These are phyloP conservation scores for Lachnellula arida DNA, from an alignment of 2,329 filamentous ascomycete genomes.

Conservation along the genomic window DNA sequence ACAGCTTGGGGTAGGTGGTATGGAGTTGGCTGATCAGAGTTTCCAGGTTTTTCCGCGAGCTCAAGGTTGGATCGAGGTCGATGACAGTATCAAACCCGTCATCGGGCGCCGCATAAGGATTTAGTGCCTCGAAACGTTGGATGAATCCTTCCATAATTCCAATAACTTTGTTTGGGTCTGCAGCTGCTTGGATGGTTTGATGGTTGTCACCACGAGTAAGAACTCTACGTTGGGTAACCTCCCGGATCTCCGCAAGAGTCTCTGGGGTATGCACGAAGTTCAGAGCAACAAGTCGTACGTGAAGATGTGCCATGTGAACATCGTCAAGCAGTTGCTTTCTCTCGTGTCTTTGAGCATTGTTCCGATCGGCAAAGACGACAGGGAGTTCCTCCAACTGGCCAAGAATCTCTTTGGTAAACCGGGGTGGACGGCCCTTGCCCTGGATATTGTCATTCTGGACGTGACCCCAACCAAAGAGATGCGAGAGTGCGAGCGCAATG, in stretches of 20 bases:
- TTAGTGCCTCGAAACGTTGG: conserved; percentile 73
- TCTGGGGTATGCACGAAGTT: conserved; percentile 75
- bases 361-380: conserved; percentile 86
- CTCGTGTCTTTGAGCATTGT: conserved; percentile 87
- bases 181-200: conserved; percentile 89
- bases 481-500: conserved; percentile 71
- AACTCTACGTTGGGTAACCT: conserved; percentile 73
- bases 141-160: conserved; percentile 96
- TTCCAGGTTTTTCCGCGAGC: conserved; percentile 84
- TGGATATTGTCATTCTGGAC: conserved; percentile 96
- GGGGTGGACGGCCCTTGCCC: conserved; percentile 69
- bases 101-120: conserved; percentile 66
- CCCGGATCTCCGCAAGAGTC: conserved; percentile 66
- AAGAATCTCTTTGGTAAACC: conserved; percentile 69
- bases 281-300: conserved; percentile 73
- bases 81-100: conserved; percentile 79
- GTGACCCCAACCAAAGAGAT: conserved; percentile 87
- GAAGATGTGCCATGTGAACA: conserved; percentile 56
- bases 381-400: conserved; percentile 58
- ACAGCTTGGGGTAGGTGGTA: conserved; percentile 70
- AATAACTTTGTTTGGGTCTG: conserved; percentile 68
- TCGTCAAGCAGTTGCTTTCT: conserved; percentile 83
- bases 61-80: conserved; percentile 70
- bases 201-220: conserved; percentile 89
- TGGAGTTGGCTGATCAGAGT: conserved; percentile 68